Conservation (phyloP, 31 red algal genomes). For the Odonthalia washingtoniensis region DNA sequence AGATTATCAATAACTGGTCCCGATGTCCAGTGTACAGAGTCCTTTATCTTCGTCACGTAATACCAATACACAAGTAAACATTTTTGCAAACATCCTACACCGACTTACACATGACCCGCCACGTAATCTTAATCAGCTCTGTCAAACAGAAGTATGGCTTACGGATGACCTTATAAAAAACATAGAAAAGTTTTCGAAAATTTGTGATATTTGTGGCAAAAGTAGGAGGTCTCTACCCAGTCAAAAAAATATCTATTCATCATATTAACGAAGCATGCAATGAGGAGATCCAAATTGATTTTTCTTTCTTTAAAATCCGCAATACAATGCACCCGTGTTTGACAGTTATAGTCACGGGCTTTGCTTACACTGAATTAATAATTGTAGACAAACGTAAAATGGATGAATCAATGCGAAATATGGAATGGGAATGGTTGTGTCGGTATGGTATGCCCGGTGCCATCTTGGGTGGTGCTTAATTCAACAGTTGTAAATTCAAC, state of each 20-base stretch:
- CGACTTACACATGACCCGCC: neutral
- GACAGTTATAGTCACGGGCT: neutral
- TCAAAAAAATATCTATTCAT: slow-evolving; percentile 20
- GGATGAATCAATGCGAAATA: neutral
- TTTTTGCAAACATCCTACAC: neutral
- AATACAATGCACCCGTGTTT: neutral
- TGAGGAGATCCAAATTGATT: slow-evolving; percentile 18
- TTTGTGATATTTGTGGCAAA: slow-evolving; percentile 3
- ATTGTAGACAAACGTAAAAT: neutral
- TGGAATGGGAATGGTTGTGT: slow-evolving; percentile 23
- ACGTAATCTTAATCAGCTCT: slow-evolving; percentile 1
- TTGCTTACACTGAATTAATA: slow-evolving; percentile 2
- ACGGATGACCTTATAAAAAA: neutral
- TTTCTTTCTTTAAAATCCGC: slow-evolving; percentile 17
- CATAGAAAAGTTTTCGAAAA: neutral
- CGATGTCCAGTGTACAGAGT: neutral
- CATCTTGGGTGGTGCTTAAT: slow-evolving; percentile 33
- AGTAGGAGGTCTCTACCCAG: neutral
- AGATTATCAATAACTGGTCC: neutral
- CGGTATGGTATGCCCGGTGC: neutral
- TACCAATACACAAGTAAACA: neutral
- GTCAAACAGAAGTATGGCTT: neutral
- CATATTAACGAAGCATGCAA: slow-evolving; percentile 19
- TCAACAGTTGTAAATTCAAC: neutral
- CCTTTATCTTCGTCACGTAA: neutral